Base-by-base conservation (phyloP, 2,329 filamentous ascomycete species). In the Fusarium nisikadoi region DNA sequence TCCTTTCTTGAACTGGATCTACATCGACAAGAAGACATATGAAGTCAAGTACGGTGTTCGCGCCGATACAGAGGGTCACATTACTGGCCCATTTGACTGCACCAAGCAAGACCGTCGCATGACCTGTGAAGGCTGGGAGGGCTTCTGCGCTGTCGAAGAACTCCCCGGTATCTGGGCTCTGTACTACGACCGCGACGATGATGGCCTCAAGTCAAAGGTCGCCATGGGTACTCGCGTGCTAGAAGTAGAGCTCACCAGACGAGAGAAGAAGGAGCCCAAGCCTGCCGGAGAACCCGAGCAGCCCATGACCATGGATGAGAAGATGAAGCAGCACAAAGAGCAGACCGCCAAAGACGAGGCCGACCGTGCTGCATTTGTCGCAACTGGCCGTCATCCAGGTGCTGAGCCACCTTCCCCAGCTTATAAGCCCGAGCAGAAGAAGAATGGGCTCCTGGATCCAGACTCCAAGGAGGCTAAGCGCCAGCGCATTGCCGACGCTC, bases 171-270 rank as follows among this genome's bases (percentile, higher is more conserved):
- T 84, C 50, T 87, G 85, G 84, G 81, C 83, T 7, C 74, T 86
- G 2, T 87, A 85, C 70, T 87, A 85, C 59, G 85, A 87, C 68
- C 73, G 76, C 12, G 85, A 87, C 46, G 84, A 84, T 27, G 81
- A 88, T 64, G 80, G 81, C 3, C 71, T 88, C 33, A 77, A 70
- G 47, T 78, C 76, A 2, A 88, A 86, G 72, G 78, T 89, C 7
- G 80, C 83, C 2, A 77, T 80, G 54, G 86, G 84, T 5, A 86
- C 83, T 6, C 80, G 84, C 17, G 84, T 90, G 1, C 80, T 90
- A 11, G 88, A 90, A 58, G 78, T 91, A 6, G 87, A 90, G 75
- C 77, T 90, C 29, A 81, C 81, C 4, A 81, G 88, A 16, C 84
- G 84, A 25, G 88, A 90, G 75, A 86, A 78, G 63, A 78, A 78